These are phyloP conservation scores for Diphasiastrum complanatum DNA, from an alignment of 83 land plant species.

Conservation along the genomic window DNA sequence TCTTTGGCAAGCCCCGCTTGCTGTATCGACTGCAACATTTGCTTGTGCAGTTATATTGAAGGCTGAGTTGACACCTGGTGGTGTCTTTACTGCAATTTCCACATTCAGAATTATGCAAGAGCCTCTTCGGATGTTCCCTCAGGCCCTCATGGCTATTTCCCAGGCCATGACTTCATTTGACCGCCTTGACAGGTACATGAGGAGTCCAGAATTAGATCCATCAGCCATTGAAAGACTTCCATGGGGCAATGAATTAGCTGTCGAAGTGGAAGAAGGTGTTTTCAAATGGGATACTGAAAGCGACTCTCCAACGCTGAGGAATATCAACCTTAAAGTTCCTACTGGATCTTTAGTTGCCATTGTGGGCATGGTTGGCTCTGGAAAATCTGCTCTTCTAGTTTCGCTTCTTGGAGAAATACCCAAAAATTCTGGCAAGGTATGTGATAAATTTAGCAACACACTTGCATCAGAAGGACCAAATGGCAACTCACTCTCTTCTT, in stretches of 20 bases:
- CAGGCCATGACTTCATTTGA: slow-evolving; percentile 26
- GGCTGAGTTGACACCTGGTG: slow-evolving; percentile 13
- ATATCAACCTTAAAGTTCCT: slow-evolving; percentile 9
- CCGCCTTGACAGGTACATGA: slow-evolving; percentile 18
- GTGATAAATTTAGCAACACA: too few species aligned
- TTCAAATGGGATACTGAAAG: slow-evolving; percentile 16
- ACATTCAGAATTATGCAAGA: slow-evolving; percentile 27
- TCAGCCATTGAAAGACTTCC: slow-evolving; percentile 20
- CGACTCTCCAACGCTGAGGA: not conserved
- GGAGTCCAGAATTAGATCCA: slow-evolving; percentile 21
- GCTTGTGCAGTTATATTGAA: too few species aligned
- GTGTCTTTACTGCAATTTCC: slow-evolving; percentile 26
- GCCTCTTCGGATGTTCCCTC: slow-evolving; percentile 22
- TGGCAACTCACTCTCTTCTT: too few species aligned
- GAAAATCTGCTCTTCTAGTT: slow-evolving; percentile 26
- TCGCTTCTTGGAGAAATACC: slow-evolving; percentile 30
- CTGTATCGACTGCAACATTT: too few species aligned
- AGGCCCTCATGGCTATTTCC: slow-evolving; percentile 16
- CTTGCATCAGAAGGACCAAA: too few species aligned
- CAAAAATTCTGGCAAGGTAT: slow-evolving; percentile 24
- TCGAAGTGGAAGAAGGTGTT: slow-evolving; percentile 2
- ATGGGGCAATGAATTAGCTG: not conserved
- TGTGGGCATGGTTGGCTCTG: slow-evolving; percentile 31
- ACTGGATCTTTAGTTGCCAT: slow-evolving; percentile 26
- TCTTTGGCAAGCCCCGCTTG: too few species aligned